Evolutionary conservation across 345 rosid species (phyloP), one percentile per base, ranked within the genome.

Genomic region (Citrus hindsii): DNA sequence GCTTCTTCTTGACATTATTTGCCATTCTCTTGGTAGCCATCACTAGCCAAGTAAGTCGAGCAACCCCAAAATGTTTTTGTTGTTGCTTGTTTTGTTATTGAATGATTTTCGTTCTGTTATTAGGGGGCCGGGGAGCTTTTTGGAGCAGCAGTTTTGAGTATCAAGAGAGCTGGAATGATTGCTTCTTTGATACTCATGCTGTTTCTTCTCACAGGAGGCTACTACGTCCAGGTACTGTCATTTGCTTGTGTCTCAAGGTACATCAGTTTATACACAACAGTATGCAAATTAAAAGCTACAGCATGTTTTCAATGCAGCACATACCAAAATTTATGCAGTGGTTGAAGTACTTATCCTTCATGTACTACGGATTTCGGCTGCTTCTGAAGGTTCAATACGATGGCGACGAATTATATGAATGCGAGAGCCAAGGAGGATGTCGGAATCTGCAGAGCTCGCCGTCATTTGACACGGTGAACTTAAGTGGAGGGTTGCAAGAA

Each of bases 171-270:
- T 13, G 98, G 98, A 56, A 92, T 92, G 95, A 88, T 90, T 62
- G 94, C 98, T 59, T 96, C 99, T 51, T 84, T 94, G 82, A 79
- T 94, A 22, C 84, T 96, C 61, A 94, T 94, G 98, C 61, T 92
- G 58, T 94, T 94, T 85, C 97, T 94, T 80, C 94, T 96, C 76
- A 96, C 97, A 3, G 98, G 97, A 82, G 98, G 99, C n/a, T 94
- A 94, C 86, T 92, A 96, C 76, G 97, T 94, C 51, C 98, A 95
- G 97, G 97, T 95, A 84, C 38, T 58, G 10, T 83, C 8, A 19
- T 22, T 35, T 73, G 22, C 40, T 30, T 48, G 30, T 6, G 40
- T 7, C 32, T 32, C 7, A 64, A 33, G 38, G 2, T 1, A 30
- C 40, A 32, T 18, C 38, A 7, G 35, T 62, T 27, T 9, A 12